phyloP scores from a whole-genome alignment of 768 basidiomycete species.

The Hericium erinaceus region DNA sequence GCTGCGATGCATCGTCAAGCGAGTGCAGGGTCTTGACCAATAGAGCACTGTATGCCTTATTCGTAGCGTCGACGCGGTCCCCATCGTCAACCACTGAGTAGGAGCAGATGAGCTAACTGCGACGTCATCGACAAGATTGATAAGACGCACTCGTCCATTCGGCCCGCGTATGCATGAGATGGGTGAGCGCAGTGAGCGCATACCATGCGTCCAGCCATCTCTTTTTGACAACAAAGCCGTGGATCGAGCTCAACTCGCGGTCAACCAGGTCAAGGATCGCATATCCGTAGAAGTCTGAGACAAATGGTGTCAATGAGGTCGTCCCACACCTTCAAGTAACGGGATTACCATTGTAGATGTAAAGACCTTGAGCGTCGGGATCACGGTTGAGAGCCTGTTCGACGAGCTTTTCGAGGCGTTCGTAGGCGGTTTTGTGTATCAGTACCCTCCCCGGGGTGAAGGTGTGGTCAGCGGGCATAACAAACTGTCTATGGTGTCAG shows the following conservation, averaged over 20 bases:
- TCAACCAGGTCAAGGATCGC: constrained; percentile 12
- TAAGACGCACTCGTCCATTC: neutral
- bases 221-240: constrained; percentile 8
- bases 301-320: no score
- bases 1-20: neutral
- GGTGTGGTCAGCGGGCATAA: neutral
- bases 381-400: constrained; percentile 8
- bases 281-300: constrained; percentile 10
- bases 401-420: neutral
- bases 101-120: neutral
- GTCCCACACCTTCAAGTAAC: no score
- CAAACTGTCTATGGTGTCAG: neutral
- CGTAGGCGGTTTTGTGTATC: neutral
- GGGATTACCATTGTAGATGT: constrained; percentile 14
- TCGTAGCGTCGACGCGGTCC: neutral
- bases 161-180: neutral
- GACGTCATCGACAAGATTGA: neutral
- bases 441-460: neutral
- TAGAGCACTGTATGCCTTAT: neutral
- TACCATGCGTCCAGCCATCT: constrained; percentile 8
- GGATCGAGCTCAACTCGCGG: constrained; percentile 7
- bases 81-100: neutral
- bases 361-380: constrained; percentile 11
- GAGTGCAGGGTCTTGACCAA: neutral
- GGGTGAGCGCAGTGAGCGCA: constrained; percentile 3